Evolutionary conservation across 179 eudicot genomes (phyloP), one percentile per base, ranked within the genome.

Genomic region (Silene noctiflora): DNA sequence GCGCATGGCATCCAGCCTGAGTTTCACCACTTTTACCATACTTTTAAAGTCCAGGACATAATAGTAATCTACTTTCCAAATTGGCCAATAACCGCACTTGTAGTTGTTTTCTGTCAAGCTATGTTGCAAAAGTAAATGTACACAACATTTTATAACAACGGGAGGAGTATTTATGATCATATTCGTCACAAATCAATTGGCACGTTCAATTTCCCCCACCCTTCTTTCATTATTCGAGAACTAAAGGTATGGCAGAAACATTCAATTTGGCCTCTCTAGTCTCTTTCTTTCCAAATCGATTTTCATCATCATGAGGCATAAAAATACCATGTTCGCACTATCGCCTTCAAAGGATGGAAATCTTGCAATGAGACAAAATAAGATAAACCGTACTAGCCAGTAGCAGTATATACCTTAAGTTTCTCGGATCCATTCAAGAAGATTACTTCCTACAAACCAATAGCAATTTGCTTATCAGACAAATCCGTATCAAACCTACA

Each of bases 371-470:
- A 76, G 76, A 66, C 63, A 19, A 67, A 20, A 56, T 42, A 74
- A 76, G 48, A 69, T 16, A 31, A 73, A 73, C 20, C 20, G 72
- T 64, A 71, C 58, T 61, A 73, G 68, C 68, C 73, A 53, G 79
- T 75, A 79, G 70, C 69, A 82, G 79, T n/a, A 46, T 80, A 66
- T 85, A 95, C 99, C 97, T 95, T 91, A 69, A 95, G 81, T 69
- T 83, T 81, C 78, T 85, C 75, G 75, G 87, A 73, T 79, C 95
- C 92, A 78, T 88, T 81, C 84, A 83, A 67, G 84, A 95, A 95
- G 75, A 95, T 95, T 68, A 85, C 80, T 88, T 95, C 99, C 99
- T 93, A 69, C 83, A 88, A 69, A 70, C 56, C 31, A 69, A 76
- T 72, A 25, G 63, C 2, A 71, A 33, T 64, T 72, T 48, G 35